These are phyloP conservation scores for Camelina laxa DNA, from an alignment of 345 rosid species.

Conservation along the genomic window DNA sequence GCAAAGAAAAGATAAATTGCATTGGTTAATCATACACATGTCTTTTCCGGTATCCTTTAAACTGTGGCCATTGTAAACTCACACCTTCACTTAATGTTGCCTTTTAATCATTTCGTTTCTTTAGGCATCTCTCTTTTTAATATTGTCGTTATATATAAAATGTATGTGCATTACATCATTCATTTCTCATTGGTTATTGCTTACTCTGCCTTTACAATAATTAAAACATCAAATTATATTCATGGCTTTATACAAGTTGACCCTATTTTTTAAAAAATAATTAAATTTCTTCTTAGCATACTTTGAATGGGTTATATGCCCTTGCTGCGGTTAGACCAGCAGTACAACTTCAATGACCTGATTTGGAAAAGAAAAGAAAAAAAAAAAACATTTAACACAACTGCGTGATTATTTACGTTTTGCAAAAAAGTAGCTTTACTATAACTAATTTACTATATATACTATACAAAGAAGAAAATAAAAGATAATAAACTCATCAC, in stretches of 20 bases:
- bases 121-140: conserved; percentile 25
- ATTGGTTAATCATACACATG: conserved; percentile 27
- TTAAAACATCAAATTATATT: conserved; percentile 23
- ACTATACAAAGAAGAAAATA: neutral
- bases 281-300: neutral
- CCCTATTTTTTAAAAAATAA: neutral
- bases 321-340: conserved; percentile 12
- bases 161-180: conserved; percentile 36
- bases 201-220: conserved; percentile 28
- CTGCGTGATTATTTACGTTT: neutral
- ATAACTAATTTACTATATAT: neutral
- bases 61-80: conserved; percentile 46
- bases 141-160: conserved; percentile 18
- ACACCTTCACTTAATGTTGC: conserved; percentile 38
- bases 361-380: neutral
- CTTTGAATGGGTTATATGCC: conserved; percentile 5
- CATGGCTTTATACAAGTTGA: conserved; percentile 35
- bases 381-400: neutral
- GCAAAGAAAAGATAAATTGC: neutral
- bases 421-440: neutral
- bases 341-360: neutral
- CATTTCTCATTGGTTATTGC: conserved; percentile 33
- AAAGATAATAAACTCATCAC: neutral
- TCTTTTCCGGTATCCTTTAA: conserved; percentile 38
- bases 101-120: conserved; percentile 45